Evolutionary conservation across 306 rosid species (phyloP), one percentile per base, ranked within the genome.

Genomic region (Morella rubra): DNA sequence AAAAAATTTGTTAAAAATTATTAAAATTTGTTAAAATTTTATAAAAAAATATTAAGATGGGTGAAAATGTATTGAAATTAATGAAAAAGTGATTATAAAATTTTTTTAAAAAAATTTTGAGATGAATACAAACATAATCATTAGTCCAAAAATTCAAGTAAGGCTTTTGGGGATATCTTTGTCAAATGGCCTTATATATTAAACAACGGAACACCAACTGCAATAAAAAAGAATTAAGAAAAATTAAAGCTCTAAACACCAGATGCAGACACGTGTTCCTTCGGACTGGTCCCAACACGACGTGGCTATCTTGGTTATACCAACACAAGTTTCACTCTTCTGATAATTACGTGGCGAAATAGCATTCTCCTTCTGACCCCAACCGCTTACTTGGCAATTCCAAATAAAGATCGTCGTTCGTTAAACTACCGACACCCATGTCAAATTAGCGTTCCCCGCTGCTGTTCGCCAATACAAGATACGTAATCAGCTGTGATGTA

Each of bases 241-340:
- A 32, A 32, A 32, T 22, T 22, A 22, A 58, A 20, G 5, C 20
- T 3, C 64, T 20, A 58, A 1, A 22, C 14, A 58, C 22, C 16
- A 20, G 11, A 4, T 6, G 5, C 32, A 50, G 70, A 76, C 73
- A 81, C 62, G 73, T 71, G 74, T 32, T 52, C 12, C 5, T 40
- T 27, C 20, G 50, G 47, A 13, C 41, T 46, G 52, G 16, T 49
- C 40, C 24, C 44, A 42, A 5, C 22, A 44, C 76, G 16, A 82
- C 71, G 80, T 74, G 82, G 73, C 72, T 24, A 2, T 44, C 44
- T 41, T 12, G 66, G 55, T 37, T 20, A 52, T 41, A 51, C 46
- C 49, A 73, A 65, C 61, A n/a, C 54, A 20, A 0, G 8, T 20
- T 40, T 13, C 18, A 9, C 19, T 58, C 41, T 58, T 58, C 14